Percentiles rank a stretch among this genome's conserved stretches.
Evolutionary conservation across 2,329 filamentous ascomycete genomes (phyloP).

Genomic region (Emergomyces orientalis): DNA sequence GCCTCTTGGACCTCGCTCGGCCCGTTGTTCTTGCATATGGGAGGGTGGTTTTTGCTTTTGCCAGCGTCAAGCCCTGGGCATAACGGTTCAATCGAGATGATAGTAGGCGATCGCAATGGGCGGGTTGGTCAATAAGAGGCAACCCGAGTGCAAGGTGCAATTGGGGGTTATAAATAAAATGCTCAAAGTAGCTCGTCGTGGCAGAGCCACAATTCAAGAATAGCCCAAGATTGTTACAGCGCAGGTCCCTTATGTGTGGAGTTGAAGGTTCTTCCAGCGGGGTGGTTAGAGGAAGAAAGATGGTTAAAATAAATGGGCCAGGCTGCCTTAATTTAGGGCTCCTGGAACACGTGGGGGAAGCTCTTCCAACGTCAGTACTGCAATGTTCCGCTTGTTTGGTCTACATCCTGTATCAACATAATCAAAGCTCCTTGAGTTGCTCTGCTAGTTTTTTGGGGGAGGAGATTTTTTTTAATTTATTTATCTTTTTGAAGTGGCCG

Average conservation of each 20-base stretch:
- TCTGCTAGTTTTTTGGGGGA: too few relatives aligned
- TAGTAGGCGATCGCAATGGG: not conserved
- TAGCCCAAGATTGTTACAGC: not conserved
- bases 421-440: too few relatives aligned
- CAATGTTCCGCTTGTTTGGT: too few relatives aligned
- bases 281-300: not conserved
- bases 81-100: not conserved
- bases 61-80: not conserved
- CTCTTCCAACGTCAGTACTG: too few relatives aligned
- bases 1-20: conserved; percentile 8
- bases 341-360: too few relatives aligned
- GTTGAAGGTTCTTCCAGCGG: not conserved
- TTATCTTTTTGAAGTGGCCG: not conserved
- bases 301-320: not conserved
- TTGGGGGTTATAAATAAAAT: not conserved
- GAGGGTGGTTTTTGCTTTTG: not conserved
- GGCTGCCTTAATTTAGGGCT: too few relatives aligned
- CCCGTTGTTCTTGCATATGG: conserved; percentile 1
- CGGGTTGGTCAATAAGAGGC: too few relatives aligned
- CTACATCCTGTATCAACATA: too few relatives aligned
- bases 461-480: not conserved
- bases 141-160: too few relatives aligned
- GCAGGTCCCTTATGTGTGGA: not conserved
- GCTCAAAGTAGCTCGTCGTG: not conserved
- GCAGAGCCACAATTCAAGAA: not conserved